Percentiles rank a stretch among this genome's conserved stretches.
Evolutionary conservation across 768 basidiomycete species (phyloP).

Genomic region (Xerocomellus amylosporus): DNA sequence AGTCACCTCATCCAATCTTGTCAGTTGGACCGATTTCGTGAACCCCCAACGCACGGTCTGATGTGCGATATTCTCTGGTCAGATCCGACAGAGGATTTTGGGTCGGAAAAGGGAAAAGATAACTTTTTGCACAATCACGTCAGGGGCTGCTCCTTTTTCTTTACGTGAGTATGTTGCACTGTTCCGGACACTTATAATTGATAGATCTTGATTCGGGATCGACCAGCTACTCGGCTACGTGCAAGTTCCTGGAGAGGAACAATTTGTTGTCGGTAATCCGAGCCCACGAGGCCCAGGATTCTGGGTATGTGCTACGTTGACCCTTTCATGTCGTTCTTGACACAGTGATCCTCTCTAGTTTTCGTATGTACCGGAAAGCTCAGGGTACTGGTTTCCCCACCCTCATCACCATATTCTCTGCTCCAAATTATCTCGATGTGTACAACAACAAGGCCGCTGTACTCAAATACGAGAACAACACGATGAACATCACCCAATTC

Average conservation of each 20-base stretch:
- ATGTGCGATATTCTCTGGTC: slow-evolving; percentile 81
- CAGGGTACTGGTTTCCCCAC: slow-evolving; percentile 92
- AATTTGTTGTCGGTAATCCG: slow-evolving; percentile 89
- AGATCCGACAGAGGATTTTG: slow-evolving; percentile 72
- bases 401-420: slow-evolving; percentile 97
- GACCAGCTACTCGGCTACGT: slow-evolving; percentile 77
- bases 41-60: slow-evolving; percentile 68
- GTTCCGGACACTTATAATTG: background rate
- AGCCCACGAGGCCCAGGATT: slow-evolving; percentile 96
- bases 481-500: slow-evolving; percentile 92
- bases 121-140: slow-evolving; percentile 71
- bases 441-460: slow-evolving; percentile 97
- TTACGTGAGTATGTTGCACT: slow-evolving; percentile 47
- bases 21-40: slow-evolving; percentile 69
- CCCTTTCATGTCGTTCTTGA: background rate
- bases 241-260: slow-evolving; percentile 91
- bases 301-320: slow-evolving; percentile 55
- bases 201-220: background rate
- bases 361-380: slow-evolving; percentile 93
- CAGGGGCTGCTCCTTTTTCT: slow-evolving; percentile 73
- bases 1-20: background rate
- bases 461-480: slow-evolving; percentile 95
- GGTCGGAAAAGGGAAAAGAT: slow-evolving; percentile 62
- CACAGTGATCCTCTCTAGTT: slow-evolving; percentile 41
- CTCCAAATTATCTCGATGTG: slow-evolving; percentile 94